Percentiles rank a stretch among this genome's conserved stretches.
These are phyloP conservation scores for Rhizopogon roseolus DNA, from an alignment of 768 basidiomycete genomes.

Conservation along the genomic window DNA sequence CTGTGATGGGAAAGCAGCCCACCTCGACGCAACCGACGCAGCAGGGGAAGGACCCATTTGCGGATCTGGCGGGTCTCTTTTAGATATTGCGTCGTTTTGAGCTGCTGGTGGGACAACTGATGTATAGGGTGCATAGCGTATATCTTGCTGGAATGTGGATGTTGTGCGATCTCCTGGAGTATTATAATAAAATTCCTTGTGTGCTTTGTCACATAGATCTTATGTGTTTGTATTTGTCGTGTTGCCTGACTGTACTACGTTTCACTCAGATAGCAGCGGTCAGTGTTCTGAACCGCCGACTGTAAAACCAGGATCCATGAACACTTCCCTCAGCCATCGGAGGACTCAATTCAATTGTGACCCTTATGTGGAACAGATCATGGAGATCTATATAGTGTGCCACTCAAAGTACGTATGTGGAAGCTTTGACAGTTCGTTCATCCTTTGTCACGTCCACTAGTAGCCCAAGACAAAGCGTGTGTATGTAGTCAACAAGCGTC, in stretches of 20 bases:
- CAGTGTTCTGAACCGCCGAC: no score
- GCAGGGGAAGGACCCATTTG: constrained; percentile 76
- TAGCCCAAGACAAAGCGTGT: neutral
- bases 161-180: neutral
- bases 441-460: neutral
- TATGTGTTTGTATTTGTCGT: no score
- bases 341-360: no score
- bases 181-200: no score
- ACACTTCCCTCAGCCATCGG: no score
- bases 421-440: neutral
- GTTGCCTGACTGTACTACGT: no score
- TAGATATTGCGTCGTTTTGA: constrained; percentile 22
- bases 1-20: constrained; percentile 15
- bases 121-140: neutral
- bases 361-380: neutral
- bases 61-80: constrained; percentile 76
- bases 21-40: constrained; percentile 15
- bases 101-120: neutral
- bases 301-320: no score
- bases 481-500: neutral
- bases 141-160: neutral
- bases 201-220: no score
- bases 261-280: no score
- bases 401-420: neutral
- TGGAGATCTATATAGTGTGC: no score